Evolutionary conservation across 257 asterid genomes (phyloP), one percentile per base, ranked within the genome.

Genomic region (Solanum clarkiae): DNA sequence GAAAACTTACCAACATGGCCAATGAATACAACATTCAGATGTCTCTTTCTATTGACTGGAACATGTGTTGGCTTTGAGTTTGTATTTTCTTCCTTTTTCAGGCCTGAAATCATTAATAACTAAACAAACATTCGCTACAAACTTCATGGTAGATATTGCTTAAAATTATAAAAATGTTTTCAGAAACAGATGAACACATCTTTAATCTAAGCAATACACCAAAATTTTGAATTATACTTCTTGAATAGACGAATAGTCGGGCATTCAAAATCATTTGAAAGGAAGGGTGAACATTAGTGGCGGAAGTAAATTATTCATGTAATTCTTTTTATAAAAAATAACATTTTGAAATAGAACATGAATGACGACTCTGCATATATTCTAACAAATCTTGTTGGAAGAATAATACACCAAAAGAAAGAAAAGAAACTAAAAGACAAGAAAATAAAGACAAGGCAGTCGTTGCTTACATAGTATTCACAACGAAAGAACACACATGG

Each of bases 11-110:
- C 99, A 80, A 96, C 98, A 77, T 96, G 99, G 69, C 98, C 99
- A 72, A 94, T 96, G 87, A 94, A 94, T 36, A 96, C 99, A 86
- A 91, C 98, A 91, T 96, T 96, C 90, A 96, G 87, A 84, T 96
- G 99, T 42, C 98, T 88, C 91, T 96, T 95, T 36, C 11, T 90
- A 17, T 75, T 90, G 36, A 71, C 88, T 26, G 90, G 92, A 82
- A 4, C 95, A 54, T 88, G 81, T 12, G 56, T 44, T 20, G 56
- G 12, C 18, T 80, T 12, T 63, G 72, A 24, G 56, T 74, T 74
- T 74, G 42, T 59, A 47, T 74, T 74, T 45, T 42, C 59, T 74
- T 74, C 81, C 42, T 22, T 53, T 22, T 74, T 47, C 81, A 47
- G 81, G 42, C 59, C 59, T 74, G 81, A 47, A 49, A 74, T 47